Evolutionary conservation across 1,139 yeast genomes (phyloP).

Genomic region (Zygoascus sp.): DNA sequence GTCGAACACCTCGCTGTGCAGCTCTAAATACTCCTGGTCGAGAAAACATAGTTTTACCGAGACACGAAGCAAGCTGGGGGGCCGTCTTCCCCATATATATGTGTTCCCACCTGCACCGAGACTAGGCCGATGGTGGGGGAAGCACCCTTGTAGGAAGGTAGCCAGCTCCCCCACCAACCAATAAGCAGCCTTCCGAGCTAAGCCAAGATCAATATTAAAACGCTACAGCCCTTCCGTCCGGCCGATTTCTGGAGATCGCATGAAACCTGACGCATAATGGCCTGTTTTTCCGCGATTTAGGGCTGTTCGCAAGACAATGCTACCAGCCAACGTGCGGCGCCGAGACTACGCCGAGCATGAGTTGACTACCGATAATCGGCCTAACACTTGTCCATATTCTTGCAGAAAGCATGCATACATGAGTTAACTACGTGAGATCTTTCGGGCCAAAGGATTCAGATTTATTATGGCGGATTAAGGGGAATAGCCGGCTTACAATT

Average conservation of each 20-base stretch:
- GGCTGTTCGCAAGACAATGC: neutral
- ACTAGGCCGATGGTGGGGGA: conserved; percentile 2
- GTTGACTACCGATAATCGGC: neutral
- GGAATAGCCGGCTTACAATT: too few species aligned
- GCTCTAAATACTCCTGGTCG: conserved; percentile 3
- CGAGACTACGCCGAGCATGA: neutral
- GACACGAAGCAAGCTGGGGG: neutral
- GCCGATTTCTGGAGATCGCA: neutral
- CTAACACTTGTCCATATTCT: neutral
- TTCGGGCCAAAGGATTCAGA: too few species aligned
- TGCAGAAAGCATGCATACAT: too few species aligned
- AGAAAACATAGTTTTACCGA: conserved; percentile 6
- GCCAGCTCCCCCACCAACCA: neutral
- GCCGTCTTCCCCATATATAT: neutral
- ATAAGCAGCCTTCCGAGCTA: neutral
- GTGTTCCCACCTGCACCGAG: neutral
- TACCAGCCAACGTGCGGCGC: neutral
- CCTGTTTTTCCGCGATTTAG: neutral
- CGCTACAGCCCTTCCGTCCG: neutral
- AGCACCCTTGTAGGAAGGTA: neutral
- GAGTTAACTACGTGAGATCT: too few species aligned
- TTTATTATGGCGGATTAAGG: too few species aligned
- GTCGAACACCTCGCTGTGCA: conserved; percentile 22
- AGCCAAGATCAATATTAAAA: too few species aligned
- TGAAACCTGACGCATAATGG: neutral